Evolutionary conservation across 805 yeast species (phyloP).

Genomic region (Saccharomyces jurei): DNA sequence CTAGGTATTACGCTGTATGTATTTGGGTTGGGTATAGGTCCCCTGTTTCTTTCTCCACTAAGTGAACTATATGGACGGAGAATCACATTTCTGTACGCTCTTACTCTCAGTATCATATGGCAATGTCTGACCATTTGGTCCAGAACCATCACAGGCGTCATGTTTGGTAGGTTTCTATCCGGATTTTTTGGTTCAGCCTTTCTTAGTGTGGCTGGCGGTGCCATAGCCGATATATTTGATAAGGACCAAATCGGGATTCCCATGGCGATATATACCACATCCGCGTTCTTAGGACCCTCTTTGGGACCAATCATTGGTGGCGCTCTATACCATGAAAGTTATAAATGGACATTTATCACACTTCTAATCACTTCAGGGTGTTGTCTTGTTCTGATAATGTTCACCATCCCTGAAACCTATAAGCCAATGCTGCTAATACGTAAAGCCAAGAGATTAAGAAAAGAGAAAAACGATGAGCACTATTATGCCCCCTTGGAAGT

Average conservation of each 20-base stretch:
- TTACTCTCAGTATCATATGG: slow-evolving; percentile 54
- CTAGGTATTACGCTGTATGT: slow-evolving; percentile 57
- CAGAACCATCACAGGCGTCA: slow-evolving; percentile 51
- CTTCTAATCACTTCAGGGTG: slow-evolving; percentile 56
- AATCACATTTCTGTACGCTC: slow-evolving; percentile 49
- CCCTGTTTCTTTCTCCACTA: slow-evolving; percentile 57
- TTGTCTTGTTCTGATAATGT: slow-evolving; percentile 37
- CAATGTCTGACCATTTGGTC: slow-evolving; percentile 48
- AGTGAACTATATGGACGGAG: slow-evolving; percentile 61
- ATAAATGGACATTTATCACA: slow-evolving; percentile 69
- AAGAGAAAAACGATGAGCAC: slow-evolving; percentile 46
- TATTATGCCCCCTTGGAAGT: slow-evolving; percentile 35
- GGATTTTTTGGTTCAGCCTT: slow-evolving; percentile 74
- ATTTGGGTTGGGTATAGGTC: slow-evolving; percentile 64
- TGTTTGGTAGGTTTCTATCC: slow-evolving; percentile 56
- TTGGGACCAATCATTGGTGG: slow-evolving; percentile 60
- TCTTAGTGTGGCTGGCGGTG: slow-evolving; percentile 69
- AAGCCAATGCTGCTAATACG: slow-evolving; percentile 42
- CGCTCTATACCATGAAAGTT: slow-evolving; percentile 39
- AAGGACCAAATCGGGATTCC: slow-evolving; percentile 59
- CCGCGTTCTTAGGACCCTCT: slow-evolving; percentile 65
- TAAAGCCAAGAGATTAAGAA: slow-evolving; percentile 45
- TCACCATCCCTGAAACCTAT: slow-evolving; percentile 60
- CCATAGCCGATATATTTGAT: slow-evolving; percentile 61
- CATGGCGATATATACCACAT: slow-evolving; percentile 54